Conservation (phyloP, 2,329 filamentous ascomycete genomes). For the Claviceps maximensis region DNA sequence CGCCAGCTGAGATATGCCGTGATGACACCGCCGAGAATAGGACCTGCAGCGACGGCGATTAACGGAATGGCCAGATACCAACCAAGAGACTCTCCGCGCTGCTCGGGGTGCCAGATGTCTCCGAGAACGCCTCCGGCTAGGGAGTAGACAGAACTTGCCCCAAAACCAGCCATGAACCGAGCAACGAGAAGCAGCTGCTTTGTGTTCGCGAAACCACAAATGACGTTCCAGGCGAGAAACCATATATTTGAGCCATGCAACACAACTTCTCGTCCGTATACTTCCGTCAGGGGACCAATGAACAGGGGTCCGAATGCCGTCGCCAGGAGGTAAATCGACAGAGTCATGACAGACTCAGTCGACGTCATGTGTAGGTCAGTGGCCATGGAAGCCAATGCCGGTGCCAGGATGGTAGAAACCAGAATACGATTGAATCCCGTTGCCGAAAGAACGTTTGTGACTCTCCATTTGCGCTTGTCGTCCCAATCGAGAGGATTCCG, state of each 20-base stretch:
- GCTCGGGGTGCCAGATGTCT: conserved; percentile 32
- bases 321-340: conserved; percentile 31
- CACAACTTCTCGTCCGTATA: conserved; percentile 30
- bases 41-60: conserved; percentile 24
- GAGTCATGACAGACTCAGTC: conserved; percentile 31
- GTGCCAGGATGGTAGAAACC: conserved; percentile 39
- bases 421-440: conserved; percentile 39
- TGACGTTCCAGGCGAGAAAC: conserved; percentile 37
- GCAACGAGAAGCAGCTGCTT: conserved; percentile 27
- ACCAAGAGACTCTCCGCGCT: conserved; percentile 28
- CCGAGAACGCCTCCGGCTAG: conserved; percentile 33
- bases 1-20: conserved; percentile 25
- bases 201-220: conserved; percentile 27
- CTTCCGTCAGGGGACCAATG: conserved; percentile 32
- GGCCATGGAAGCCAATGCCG: conserved; percentile 34
- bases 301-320: conserved; percentile 30
- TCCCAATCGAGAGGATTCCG: conserved; percentile 10
- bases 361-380: conserved; percentile 36
- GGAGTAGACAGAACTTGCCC: conserved; percentile 31
- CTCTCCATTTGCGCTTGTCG: conserved; percentile 32
- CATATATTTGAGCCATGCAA: conserved; percentile 31
- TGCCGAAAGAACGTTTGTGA: conserved; percentile 33
- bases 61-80: conserved; percentile 26
- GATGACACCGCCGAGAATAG: conserved; percentile 28
- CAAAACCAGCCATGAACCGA: conserved; percentile 34